Evolutionary conservation across 1,284 basidiomycete species (phyloP), one percentile per base, ranked within the genome.

Genomic region (Fistulinella staudtii): DNA sequence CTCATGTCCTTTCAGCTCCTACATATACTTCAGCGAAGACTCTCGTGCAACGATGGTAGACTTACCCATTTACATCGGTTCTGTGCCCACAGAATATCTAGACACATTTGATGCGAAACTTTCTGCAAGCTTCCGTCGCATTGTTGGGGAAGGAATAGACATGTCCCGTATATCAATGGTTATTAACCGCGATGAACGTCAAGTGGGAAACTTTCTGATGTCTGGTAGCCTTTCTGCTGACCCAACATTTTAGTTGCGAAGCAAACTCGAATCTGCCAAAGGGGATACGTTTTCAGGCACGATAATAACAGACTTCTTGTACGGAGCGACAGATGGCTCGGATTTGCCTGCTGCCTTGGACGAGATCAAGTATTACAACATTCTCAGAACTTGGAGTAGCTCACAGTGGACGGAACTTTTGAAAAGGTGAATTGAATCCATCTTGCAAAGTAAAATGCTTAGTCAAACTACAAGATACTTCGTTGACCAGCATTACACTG

Each of bases 111-210:
- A 84, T 45, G 70, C 70, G 31, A 82, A 80, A 59, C 72, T 99
- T 36, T 80, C 79, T 55, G 71, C 70, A 2, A 87, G 89, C 54
- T 71, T 99, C 25, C 66, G 73, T 53, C 78, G 79, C 36, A 88
- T 98, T 41, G 80, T 78, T 17, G 61, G 76, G 17, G 80, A 88
- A 45, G 92, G 89, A 5, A 74, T 99, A 45, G 92, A 99, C 67
- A 94, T 98, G 88, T 76, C 85, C 24, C 75, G 96, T 21, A 97
- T 99, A 86, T 66, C 68, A 15, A 87, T 90, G 79, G 75, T 97
- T 17, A 83, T 99, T 44, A 80, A 86, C 53, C 74, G 93, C 28
- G 92, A 97, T 59, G 87, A 91, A 65, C 80, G 91, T 49, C 90
- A 93, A 73, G 85, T 87, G 54, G 38, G 65, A 39, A 9, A 18